Base-by-base conservation (phyloP, 2,329 filamentous ascomycete species). In the Pseudocercospora macadamiae region DNA sequence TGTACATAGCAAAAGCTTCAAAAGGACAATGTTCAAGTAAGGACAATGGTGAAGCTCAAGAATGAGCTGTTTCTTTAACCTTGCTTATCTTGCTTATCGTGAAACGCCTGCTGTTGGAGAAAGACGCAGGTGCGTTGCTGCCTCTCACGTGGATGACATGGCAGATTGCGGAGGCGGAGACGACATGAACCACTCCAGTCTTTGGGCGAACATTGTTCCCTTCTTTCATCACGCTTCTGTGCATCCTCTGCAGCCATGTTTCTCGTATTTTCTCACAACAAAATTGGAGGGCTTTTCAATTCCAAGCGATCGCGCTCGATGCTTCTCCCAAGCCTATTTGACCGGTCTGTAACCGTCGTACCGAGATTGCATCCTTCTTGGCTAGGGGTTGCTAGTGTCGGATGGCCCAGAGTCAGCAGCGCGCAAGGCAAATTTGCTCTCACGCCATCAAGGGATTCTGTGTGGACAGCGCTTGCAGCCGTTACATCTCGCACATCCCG, bases 401-500 rank as follows among this genome's bases (percentile, higher is more conserved):
- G 25, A 23, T 34, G 28, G 34, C n/a, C 30, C 12, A 37, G 52
- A 25, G 21, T 39, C 47, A 23, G 26, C 48, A 32, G 28, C 55
- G 34, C 34, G 30, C 14, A 19, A 32, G 48, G 47, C 37, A 36
- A 54, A 54, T 54, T 59, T 59, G 39, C 18, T 23, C 28, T 26
- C 28, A 44, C 56, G 51, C 56, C 42, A 54, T 28, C 23, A 16
- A 32, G 26, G 23, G 19, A 19, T 39, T 36, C 23, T 54, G 51
- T 54, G 36, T 54, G 56, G 56, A 51, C 42, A 14, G 42, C 42
- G 54, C 23, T 57, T 36, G 30, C 23, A 30, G 36, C 36, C 45
- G 52, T 37, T 26, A 23, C 39, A 19, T 45, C n/a, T 45, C 9
- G 23, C 19, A 51, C n/a, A 3, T 21, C n/a, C 42, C 18, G 48